Percentiles rank a stretch among this genome's conserved stretches.
Conservation (phyloP, 306 rosid genomes). For the Glycine soja region DNA sequence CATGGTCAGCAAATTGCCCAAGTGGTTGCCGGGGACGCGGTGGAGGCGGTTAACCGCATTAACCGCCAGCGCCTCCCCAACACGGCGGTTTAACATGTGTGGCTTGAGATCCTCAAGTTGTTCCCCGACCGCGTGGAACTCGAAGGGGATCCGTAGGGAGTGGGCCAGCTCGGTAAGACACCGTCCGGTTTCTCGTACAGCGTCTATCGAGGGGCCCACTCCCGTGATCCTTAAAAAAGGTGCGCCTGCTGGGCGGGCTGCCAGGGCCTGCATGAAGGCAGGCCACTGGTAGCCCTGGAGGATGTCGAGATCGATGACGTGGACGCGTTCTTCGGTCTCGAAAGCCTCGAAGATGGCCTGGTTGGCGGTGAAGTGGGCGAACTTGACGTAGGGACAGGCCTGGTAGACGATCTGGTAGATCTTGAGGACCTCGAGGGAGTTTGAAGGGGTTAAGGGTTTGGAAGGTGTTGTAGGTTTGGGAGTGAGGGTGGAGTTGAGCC, state of each 20-base stretch:
- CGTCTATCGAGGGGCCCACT: slow-evolving; percentile 56
- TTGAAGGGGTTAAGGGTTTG: slow-evolving; percentile 49
- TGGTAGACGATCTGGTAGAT: slow-evolving; percentile 91
- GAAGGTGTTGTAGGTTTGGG: slow-evolving; percentile 27
- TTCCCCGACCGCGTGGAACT: slow-evolving; percentile 80
- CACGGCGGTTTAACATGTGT: slow-evolving; percentile 79
- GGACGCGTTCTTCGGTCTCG: slow-evolving; percentile 83
- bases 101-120: slow-evolving; percentile 75
- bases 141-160: slow-evolving; percentile 86
- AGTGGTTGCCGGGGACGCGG: slow-evolving; percentile 62
- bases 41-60: slow-evolving; percentile 81
- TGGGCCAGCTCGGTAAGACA: slow-evolving; percentile 74
- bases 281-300: slow-evolving; percentile 97
- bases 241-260: slow-evolving; percentile 67
- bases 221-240: slow-evolving; percentile 82
- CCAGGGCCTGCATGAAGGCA: slow-evolving; percentile 91
- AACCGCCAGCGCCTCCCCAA: slow-evolving; percentile 85
- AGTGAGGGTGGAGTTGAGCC: slow-evolving; percentile 70
- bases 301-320: slow-evolving; percentile 83
- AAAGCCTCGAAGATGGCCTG: slow-evolving; percentile 95
- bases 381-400: slow-evolving; percentile 89
- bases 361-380: slow-evolving; percentile 92
- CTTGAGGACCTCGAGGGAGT: slow-evolving; percentile 81
- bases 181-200: slow-evolving; percentile 71
- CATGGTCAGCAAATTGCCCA: slow-evolving; percentile 68